phyloP scores from a whole-genome alignment of 2,329 filamentous ascomycete species.

The Botrytis sinoallii region DNA sequence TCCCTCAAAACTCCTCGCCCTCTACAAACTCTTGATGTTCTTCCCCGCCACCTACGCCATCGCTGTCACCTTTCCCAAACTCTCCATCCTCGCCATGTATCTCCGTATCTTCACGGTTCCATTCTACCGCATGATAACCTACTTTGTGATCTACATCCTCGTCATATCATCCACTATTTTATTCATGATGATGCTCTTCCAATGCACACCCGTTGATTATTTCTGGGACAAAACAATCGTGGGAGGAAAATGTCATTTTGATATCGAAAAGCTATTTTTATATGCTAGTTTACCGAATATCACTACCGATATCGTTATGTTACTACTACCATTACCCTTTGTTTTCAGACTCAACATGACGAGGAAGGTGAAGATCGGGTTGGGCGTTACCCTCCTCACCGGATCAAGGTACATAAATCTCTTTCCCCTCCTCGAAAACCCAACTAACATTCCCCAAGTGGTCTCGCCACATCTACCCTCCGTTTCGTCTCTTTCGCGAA shows the following conservation, averaged over 20 bases:
- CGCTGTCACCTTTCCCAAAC: slow-evolving; percentile 24
- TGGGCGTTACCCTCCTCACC: slow-evolving; percentile 13
- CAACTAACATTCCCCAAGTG: slow-evolving; percentile 13
- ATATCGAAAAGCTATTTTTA: slow-evolving; percentile 40
- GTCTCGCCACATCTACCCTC: slow-evolving; percentile 18
- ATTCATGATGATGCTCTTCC: slow-evolving; percentile 22
- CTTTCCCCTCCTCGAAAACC: neutral
- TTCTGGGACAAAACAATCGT: slow-evolving; percentile 25
- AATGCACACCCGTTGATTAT: slow-evolving; percentile 23
- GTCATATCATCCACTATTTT: slow-evolving; percentile 10
- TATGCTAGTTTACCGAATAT: slow-evolving; percentile 45
- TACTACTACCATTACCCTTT: slow-evolving; percentile 37
- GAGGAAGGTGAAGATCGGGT: slow-evolving; percentile 15
- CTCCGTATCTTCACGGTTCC: slow-evolving; percentile 23
- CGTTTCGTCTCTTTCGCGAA: slow-evolving; percentile 16
- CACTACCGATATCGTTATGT: slow-evolving; percentile 41
- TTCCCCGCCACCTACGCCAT: slow-evolving; percentile 16
- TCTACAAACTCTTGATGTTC: slow-evolving; percentile 13
- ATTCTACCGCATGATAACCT: slow-evolving; percentile 21
- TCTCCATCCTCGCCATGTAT: slow-evolving; percentile 24
- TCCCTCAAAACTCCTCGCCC: neutral
- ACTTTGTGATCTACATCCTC: slow-evolving; percentile 16
- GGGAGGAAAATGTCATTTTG: slow-evolving; percentile 19
- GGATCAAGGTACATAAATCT: slow-evolving; percentile 11
- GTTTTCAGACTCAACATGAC: slow-evolving; percentile 37